Conservation (phyloP, 2,329 filamentous ascomycete species). For the Chrysoporthe cubensis region DNA sequence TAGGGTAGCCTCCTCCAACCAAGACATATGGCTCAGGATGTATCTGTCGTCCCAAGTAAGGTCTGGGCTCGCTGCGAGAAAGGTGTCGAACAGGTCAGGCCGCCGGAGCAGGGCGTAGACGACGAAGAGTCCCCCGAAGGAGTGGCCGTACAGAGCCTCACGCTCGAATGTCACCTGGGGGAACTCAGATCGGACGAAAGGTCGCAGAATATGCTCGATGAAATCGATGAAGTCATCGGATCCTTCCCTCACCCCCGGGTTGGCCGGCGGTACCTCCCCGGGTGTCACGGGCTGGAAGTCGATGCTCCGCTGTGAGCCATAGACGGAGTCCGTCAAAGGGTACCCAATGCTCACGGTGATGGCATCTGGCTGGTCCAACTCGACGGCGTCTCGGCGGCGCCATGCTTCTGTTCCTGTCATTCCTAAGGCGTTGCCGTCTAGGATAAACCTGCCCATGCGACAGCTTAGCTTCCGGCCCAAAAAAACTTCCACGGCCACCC, state of each 20-base stretch:
- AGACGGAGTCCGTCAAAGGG: slow-evolving; percentile 33
- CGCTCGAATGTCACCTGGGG: slow-evolving; percentile 32
- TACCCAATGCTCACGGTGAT: slow-evolving; percentile 37
- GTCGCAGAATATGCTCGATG: slow-evolving; percentile 31
- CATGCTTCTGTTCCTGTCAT: slow-evolving; percentile 34
- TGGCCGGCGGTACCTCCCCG: slow-evolving; percentile 25
- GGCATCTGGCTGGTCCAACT: slow-evolving; percentile 32
- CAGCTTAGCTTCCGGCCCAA: not conserved
- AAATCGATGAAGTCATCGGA: slow-evolving; percentile 34
- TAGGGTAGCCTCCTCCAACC: slow-evolving; percentile 26
- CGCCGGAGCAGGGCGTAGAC: slow-evolving; percentile 31
- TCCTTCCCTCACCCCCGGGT: slow-evolving; percentile 23
- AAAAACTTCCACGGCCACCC: not conserved
- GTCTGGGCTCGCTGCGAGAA: slow-evolving; percentile 32
- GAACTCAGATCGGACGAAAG: slow-evolving; percentile 32
- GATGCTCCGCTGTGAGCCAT: slow-evolving; percentile 32
- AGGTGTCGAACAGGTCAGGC: slow-evolving; percentile 35
- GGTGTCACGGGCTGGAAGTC: slow-evolving; percentile 33
- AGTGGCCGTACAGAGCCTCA: slow-evolving; percentile 35
- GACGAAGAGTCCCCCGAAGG: slow-evolving; percentile 34
- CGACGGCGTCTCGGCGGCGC: slow-evolving; percentile 34
- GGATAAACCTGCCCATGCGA: slow-evolving; percentile 31
- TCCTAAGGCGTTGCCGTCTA: slow-evolving; percentile 36
- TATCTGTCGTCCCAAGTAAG: slow-evolving; percentile 31
- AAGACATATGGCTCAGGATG: slow-evolving; percentile 29